phyloP scores from a whole-genome alignment of 805 yeast genomes.

The Wickerhamiella azymoides region DNA sequence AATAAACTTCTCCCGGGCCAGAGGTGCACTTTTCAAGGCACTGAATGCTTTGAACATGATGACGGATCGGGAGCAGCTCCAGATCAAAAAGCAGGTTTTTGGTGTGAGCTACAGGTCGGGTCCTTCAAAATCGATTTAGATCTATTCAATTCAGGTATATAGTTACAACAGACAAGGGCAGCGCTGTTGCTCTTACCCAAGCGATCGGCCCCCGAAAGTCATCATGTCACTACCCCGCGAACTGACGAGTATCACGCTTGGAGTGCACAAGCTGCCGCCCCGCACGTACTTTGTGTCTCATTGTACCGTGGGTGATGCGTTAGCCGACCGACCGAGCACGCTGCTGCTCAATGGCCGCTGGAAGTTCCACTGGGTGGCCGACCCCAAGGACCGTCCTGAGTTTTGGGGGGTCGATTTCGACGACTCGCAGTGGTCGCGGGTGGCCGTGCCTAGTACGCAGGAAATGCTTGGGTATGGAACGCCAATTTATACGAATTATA shows the following conservation, averaged over 20 bases:
- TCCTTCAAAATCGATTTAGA: too few relatives aligned
- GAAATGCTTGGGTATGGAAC: conserved; percentile 27
- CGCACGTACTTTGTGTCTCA: conserved; percentile 9
- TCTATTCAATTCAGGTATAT: too few relatives aligned
- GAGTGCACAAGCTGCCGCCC: conserved; percentile 2
- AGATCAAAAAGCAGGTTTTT: too few relatives aligned
- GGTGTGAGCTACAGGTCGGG: too few relatives aligned
- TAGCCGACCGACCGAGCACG: not conserved
- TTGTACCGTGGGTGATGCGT: not conserved
- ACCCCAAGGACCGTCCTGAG: conserved; percentile 2
- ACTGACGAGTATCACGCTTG: conserved; percentile 12
- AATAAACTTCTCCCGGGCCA: conserved; percentile 29
- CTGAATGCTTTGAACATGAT: conserved; percentile 6
- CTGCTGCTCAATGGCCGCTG: conserved; percentile 20
- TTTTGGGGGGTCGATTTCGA: conserved; percentile 9
- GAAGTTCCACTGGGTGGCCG: conserved; percentile 15
- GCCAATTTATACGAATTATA: conserved; percentile 27
- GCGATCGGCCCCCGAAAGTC: not conserved
- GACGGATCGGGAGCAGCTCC: not conserved
- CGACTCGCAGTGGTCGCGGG: conserved; percentile 11
- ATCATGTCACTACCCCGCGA: not conserved
- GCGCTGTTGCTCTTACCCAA: too few relatives aligned
- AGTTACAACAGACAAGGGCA: too few relatives aligned
- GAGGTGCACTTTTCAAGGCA: conserved; percentile 10
- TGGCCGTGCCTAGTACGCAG: conserved; percentile 28